phyloP scores from a whole-genome alignment of 176 grass and related monocot species.

The Zizania latifolia region DNA sequence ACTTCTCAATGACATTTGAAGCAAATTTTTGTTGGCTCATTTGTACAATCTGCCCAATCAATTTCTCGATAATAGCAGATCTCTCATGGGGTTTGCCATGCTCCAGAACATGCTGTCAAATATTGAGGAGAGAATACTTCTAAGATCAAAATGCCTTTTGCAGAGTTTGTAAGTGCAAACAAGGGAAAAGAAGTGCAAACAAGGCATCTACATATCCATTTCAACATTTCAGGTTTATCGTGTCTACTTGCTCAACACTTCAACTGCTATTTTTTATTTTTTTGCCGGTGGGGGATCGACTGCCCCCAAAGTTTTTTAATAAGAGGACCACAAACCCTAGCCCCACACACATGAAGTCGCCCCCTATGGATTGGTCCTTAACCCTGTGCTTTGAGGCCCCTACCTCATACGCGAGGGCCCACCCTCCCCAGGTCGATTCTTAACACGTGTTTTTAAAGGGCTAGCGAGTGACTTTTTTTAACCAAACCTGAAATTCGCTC shows the following conservation, averaged over 20 bases:
- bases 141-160: neutral
- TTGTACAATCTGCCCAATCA: conserved; percentile 45
- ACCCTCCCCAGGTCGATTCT: too few relatives aligned
- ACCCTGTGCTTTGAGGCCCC: too few relatives aligned
- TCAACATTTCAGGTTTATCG: neutral
- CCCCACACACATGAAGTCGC: too few relatives aligned
- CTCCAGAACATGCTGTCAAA: conserved; percentile 35
- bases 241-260: neutral
- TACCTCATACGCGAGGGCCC: too few relatives aligned
- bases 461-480: too few relatives aligned
- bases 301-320: too few relatives aligned
- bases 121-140: neutral
- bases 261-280: too few relatives aligned
- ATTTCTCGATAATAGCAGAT: conserved; percentile 37
- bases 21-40: conserved; percentile 54
- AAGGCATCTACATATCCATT: neutral
- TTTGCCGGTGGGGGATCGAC: too few relatives aligned
- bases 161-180: neutral
- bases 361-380: too few relatives aligned
- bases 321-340: too few relatives aligned
- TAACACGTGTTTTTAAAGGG: too few relatives aligned
- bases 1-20: conserved; percentile 50
- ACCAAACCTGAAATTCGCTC: too few relatives aligned
- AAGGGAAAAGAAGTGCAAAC: neutral
- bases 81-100: conserved; percentile 40